A percentile compares a stretch with the other conserved stretches of the same genome.
These are phyloP conservation scores for Alternaria triticina DNA, from an alignment of 2,329 filamentous ascomycete species.

Conservation along the genomic window DNA sequence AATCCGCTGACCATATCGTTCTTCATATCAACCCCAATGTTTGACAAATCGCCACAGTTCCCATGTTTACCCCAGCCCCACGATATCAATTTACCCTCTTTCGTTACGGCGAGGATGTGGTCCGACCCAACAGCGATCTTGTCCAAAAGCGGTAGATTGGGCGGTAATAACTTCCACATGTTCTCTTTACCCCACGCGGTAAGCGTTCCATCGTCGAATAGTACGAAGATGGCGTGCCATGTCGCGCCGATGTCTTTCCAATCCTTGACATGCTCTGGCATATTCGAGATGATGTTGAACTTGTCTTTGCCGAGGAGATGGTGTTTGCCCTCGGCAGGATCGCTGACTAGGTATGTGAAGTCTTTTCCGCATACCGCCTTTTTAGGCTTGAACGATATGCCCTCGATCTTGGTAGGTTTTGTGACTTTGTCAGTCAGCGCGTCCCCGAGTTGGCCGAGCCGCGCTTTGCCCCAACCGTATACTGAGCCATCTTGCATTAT, in stretches of 20 bases:
- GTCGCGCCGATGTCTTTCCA: slow-evolving; percentile 77
- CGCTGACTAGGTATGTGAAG: slow-evolving; percentile 75
- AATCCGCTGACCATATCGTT: slow-evolving; percentile 39
- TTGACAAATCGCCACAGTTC: slow-evolving; percentile 72
- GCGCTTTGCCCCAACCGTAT: slow-evolving; percentile 87
- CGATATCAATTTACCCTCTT: slow-evolving; percentile 70
- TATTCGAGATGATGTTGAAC: slow-evolving; percentile 67
- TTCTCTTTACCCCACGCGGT: slow-evolving; percentile 83
- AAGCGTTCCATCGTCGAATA: slow-evolving; percentile 66
- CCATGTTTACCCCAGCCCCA: slow-evolving; percentile 99
- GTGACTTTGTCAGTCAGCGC: too few species aligned
- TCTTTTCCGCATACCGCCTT: slow-evolving; percentile 81
- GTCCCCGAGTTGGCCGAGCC: slow-evolving; percentile 81
- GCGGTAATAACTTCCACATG: slow-evolving; percentile 78
- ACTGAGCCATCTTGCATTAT: slow-evolving; percentile 77
- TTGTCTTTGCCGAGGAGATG: slow-evolving; percentile 77
- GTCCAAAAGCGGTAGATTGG: slow-evolving; percentile 63
- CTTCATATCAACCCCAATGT: slow-evolving; percentile 16
- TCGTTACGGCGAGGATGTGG: slow-evolving; percentile 77
- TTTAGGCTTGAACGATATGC: slow-evolving; percentile 66
- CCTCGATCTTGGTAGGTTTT: too few species aligned
- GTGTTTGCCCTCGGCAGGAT: slow-evolving; percentile 63
- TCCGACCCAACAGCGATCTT: slow-evolving; percentile 86
- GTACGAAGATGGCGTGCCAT: slow-evolving; percentile 81
- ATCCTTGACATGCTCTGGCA: slow-evolving; percentile 59